phyloP scores from a whole-genome alignment of 257 asterid species.

The Nicotiana benthamiana region DNA sequence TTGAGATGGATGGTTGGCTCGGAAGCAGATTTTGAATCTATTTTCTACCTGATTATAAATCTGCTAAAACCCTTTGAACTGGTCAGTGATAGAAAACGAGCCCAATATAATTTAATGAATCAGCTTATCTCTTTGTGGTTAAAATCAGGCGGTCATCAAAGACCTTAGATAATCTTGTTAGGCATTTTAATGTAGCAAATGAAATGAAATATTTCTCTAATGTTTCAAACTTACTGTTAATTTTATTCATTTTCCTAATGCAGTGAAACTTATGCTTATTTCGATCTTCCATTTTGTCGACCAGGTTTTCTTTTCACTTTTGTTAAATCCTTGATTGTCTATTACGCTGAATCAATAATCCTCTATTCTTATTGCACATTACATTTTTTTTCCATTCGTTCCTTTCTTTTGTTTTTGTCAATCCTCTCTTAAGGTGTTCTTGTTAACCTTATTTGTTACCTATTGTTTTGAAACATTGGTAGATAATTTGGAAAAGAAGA shows the following conservation, averaged over 20 bases:
- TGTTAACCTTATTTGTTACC: not conserved
- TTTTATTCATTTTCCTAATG: not conserved
- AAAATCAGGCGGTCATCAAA: not conserved
- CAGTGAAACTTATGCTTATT: conserved; percentile 22
- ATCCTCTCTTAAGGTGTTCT: not conserved
- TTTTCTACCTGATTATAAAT: not conserved
- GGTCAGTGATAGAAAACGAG: not conserved
- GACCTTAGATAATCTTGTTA: not conserved
- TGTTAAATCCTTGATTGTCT: not conserved
- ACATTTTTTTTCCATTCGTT: no score
- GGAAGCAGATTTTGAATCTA: not conserved
- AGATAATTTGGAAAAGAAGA: conserved; percentile 14
- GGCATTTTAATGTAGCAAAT: not conserved
- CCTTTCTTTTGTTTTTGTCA: not conserved
- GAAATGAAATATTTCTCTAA: not conserved
- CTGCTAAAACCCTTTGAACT: not conserved
- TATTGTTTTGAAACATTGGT: not conserved
- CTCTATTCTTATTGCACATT: not conserved
- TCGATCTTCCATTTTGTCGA: conserved; percentile 20
- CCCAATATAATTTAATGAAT: not conserved
- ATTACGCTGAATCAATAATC: not conserved
- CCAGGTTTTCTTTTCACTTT: conserved; percentile 18
- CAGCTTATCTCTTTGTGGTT: not conserved
- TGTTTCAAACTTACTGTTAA: conserved; percentile 3
- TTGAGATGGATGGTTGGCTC: not conserved